Conservation (phyloP, 352 stramenopile species). For the Phytopythium boreale region DNA sequence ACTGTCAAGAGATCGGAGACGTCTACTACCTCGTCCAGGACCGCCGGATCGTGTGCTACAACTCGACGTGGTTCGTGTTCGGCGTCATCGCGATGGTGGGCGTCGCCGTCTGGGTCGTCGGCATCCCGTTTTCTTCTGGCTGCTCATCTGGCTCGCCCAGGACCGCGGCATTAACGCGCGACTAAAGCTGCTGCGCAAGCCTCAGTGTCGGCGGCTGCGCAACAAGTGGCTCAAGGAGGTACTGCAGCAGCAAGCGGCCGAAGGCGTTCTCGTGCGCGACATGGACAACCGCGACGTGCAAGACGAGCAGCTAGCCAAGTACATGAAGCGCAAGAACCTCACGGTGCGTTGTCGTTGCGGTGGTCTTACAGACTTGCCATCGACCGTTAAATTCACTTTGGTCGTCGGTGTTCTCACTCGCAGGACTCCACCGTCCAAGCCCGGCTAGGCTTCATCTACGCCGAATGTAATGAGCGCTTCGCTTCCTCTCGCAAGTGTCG, state of each 20-base stretch:
- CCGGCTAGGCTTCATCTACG: slow-evolving; percentile 75
- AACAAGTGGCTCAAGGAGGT: slow-evolving; percentile 70
- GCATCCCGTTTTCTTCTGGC: slow-evolving; percentile 79
- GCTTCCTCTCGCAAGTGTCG: neutral
- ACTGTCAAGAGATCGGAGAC: slow-evolving; percentile 68
- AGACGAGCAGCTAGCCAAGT: slow-evolving; percentile 60
- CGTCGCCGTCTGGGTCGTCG: slow-evolving; percentile 66
- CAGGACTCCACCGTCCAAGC: slow-evolving; percentile 69
- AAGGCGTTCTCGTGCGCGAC: slow-evolving; percentile 42
- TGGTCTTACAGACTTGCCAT: neutral
- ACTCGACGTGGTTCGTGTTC: slow-evolving; percentile 61
- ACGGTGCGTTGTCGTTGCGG: slow-evolving; percentile 19
- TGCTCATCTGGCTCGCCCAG: slow-evolving; percentile 67
- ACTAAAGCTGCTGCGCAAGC: slow-evolving; percentile 41
- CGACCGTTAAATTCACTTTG: neutral
- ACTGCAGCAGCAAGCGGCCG: slow-evolving; percentile 35
- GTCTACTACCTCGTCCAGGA: slow-evolving; percentile 62
- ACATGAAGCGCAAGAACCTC: slow-evolving; percentile 78
- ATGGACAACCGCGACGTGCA: slow-evolving; percentile 62
- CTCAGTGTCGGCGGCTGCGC: slow-evolving; percentile 33
- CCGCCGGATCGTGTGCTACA: slow-evolving; percentile 69
- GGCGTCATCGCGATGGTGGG: slow-evolving; percentile 49
- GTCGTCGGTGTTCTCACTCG: neutral
- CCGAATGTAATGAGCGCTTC: slow-evolving; percentile 42
- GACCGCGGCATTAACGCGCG: slow-evolving; percentile 47